Percentiles rank a stretch among this genome's conserved stretches.
Conservation (phyloP, 2,329 filamentous ascomycete genomes). For the Fonsecaea pedrosoi region DNA sequence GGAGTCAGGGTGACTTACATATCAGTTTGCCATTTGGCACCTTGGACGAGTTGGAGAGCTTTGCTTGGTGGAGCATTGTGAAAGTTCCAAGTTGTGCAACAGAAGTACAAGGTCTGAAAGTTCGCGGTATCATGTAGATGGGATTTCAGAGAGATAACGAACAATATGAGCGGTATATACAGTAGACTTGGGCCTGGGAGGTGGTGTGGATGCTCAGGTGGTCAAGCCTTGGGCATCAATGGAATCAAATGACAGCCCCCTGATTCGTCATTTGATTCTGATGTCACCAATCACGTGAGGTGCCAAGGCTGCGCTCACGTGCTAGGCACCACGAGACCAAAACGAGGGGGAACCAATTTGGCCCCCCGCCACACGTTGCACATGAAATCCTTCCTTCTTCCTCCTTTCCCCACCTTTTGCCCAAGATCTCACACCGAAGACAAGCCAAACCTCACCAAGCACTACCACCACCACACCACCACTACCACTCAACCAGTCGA, state of each 20-base stretch:
- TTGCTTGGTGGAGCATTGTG: constrained; percentile 34
- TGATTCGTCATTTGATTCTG: constrained; percentile 13
- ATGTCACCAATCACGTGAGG: background rate
- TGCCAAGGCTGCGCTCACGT: background rate
- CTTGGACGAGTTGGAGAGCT: constrained; percentile 12
- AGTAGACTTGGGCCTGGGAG: too few species aligned
- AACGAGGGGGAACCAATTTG: background rate
- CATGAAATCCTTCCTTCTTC: constrained; percentile 2
- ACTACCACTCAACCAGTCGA: background rate
- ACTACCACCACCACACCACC: constrained; percentile 1
- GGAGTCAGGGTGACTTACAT: constrained; percentile 40
- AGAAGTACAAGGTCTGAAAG: background rate
- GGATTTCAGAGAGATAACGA: background rate
- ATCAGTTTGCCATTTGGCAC: constrained; percentile 43
- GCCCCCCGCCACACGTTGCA: background rate
- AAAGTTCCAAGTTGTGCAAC: background rate
- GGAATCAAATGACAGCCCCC: background rate
- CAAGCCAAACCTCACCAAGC: constrained; percentile 15
- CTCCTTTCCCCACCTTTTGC: constrained; percentile 16
- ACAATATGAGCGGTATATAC: background rate
- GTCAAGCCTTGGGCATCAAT: background rate
- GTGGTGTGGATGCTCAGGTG: background rate
- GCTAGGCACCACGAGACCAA: background rate
- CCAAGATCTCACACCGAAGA: constrained; percentile 11
- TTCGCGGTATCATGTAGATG: constrained; percentile 16